Evolutionary conservation across 2,329 filamentous ascomycete species (phyloP), one percentile per base, ranked within the genome.

Genomic region (Elsinoe perseae): DNA sequence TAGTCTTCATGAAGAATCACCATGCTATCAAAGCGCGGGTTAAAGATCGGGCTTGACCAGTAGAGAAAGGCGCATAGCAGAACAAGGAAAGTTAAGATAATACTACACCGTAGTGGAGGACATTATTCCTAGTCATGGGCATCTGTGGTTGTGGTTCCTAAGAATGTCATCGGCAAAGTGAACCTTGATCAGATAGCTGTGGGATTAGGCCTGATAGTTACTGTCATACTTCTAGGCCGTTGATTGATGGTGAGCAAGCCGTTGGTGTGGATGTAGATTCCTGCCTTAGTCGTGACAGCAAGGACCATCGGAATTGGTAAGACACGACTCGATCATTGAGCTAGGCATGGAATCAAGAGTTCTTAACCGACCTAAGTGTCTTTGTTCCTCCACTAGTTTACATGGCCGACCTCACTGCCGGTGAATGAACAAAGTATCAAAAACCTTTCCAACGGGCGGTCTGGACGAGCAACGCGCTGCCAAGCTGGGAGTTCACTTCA

Each of bases 381-480:
- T n/a, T n/a, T n/a, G n/a, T n/a, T n/a, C n/a, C n/a, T n/a, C n/a
- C n/a, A n/a, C n/a, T n/a, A n/a, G n/a, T n/a, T n/a, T n/a, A n/a
- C n/a, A n/a, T n/a, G n/a, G n/a, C n/a, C n/a, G n/a, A n/a, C n/a
- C n/a, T 30, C 4, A 10, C 4, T 44, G 40, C 10, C 23, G 40
- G 8, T 10, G 12, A 23, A 10, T 12, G 40, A 10, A 43, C 7
- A 43, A 43, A 23, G 18, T 23, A 21, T 10, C 20, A 44, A 20
- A n/a, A n/a, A n/a, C n/a, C n/a, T n/a, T 20, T 52, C 1, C 48
- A 52, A 52, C 48, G 48, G 28, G 16, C 12, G 20, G n/a, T 52
- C 48, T 36, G 30, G 48, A 34, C 16, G 28, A 21, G 48, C 48
- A 52, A 52, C 48, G 20, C 20, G 9, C n/a, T 14, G 40, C 40